These are phyloP conservation scores for Flaveria ramosissima DNA, from an alignment of 129 eudicot species.

Conservation along the genomic window DNA sequence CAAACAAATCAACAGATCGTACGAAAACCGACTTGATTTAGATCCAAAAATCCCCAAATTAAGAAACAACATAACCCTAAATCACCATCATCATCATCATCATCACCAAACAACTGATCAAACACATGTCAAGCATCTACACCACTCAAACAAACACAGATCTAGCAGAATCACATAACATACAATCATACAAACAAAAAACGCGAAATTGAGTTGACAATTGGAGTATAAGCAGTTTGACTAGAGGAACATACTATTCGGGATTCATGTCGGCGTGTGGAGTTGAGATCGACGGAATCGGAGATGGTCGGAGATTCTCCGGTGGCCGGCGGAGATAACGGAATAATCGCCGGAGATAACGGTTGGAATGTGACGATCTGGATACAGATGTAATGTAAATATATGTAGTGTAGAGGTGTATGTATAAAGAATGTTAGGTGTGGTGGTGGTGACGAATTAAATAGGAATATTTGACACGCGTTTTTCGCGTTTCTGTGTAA, in stretches of 20 bases:
- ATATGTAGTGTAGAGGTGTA: neutral
- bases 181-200: neutral
- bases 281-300: constrained; percentile 27
- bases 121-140: constrained; percentile 5
- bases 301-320: constrained; percentile 5
- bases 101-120: neutral
- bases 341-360: constrained; percentile 27
- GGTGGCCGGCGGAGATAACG: constrained; percentile 15
- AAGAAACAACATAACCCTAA: constrained; percentile 19
- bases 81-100: constrained; percentile 6
- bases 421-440: constrained; percentile 24
- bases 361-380: constrained; percentile 12
- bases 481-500: neutral
- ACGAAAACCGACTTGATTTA: constrained; percentile 14
- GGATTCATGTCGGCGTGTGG: constrained; percentile 34
- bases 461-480: neutral
- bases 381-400: neutral
- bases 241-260: constrained; percentile 33
- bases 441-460: constrained; percentile 30
- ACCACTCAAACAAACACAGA: constrained; percentile 21
- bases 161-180: constrained; percentile 20
- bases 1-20: constrained; percentile 16
- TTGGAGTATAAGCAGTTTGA: constrained; percentile 15
- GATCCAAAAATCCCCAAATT: constrained; percentile 16
- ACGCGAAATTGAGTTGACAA: constrained; percentile 8